Evolutionary conservation across 108 stramenopile species (phyloP), one percentile per base, ranked within the genome.

Genomic region (Craspedostauros australis): DNA sequence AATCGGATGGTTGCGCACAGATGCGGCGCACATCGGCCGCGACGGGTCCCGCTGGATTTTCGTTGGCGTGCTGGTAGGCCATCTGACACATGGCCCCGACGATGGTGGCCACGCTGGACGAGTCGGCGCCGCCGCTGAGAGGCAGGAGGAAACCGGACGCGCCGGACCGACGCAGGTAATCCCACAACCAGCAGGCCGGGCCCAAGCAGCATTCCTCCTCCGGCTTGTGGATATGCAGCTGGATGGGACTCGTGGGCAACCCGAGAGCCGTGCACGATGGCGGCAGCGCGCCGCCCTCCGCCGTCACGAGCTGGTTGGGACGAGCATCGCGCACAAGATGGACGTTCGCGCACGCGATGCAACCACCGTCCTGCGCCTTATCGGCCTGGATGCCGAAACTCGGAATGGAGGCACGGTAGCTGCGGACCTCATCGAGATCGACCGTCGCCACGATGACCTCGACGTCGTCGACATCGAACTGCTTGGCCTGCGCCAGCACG

Each of bases 121-220:
- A 94, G 57, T 99, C 98, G 15, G 98, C 98, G 22, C 98, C 98
- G 23, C 98, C 97, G 58, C 85, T 87, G 22, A 99, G 72, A 12
- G 98, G 98, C 28, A 99, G 75, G 36, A 99, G 86, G 53, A 88
- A 99, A 0, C 98, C 98, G 5, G 81, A 69, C 11, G 95, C 95
- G 23, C 95, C 93, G 7, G 84, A 82, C 18, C 96, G 64, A 22
- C 98, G 77, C 50, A 97, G 53, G 67, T 95, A 99, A 66, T 99
- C 98, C 98, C 98, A 99, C 29, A 99, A 68, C 98, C 98, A 99
- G 75, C 96, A 97, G 19, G 98, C 98, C 2, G 98, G 98, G 0
- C 98, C 98, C 21, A 94, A 55, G 54, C 86, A 94, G 60, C 97
- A 98, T 68, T 99, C 96, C 68, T 99, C 96, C 68, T 98, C 93